Conservation (phyloP, 1,284 basidiomycete species). For the Rhodotorula sp. region DNA sequence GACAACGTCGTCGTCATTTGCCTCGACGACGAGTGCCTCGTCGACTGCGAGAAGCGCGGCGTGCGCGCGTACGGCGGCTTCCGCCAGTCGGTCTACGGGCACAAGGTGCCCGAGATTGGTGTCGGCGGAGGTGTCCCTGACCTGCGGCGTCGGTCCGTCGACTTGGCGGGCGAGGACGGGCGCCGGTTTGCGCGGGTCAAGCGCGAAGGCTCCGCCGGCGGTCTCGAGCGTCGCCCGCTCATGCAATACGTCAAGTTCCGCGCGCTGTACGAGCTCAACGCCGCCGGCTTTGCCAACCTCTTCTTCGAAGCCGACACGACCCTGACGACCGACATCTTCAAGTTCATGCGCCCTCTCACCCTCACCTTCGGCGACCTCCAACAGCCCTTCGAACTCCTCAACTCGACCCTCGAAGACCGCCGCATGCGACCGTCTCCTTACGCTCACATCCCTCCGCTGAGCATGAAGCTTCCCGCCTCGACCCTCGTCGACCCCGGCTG, state of each 20-base stretch:
- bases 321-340: background rate
- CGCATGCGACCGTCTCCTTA: background rate
- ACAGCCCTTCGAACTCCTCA: background rate
- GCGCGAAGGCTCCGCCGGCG: background rate
- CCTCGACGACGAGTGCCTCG: background rate
- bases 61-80: constrained; percentile 2
- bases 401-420: background rate
- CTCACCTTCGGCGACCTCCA: background rate
- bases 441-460: background rate
- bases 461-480: no score
- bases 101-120: background rate
- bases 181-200: background rate
- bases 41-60: background rate
- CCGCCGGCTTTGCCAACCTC: background rate
- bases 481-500: background rate
- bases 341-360: background rate
- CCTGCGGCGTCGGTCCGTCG: background rate
- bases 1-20: constrained; percentile 6
- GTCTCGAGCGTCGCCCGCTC: background rate
- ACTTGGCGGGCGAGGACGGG: background rate
- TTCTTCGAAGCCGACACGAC: constrained; percentile 5
- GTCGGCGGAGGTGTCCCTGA: background rate
- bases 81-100: background rate
- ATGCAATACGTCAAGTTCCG: constrained; percentile 3
- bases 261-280: constrained; percentile 1